phyloP scores from a whole-genome alignment of 176 grass and related monocot genomes.

The Bolboschoenus planiculmis region DNA sequence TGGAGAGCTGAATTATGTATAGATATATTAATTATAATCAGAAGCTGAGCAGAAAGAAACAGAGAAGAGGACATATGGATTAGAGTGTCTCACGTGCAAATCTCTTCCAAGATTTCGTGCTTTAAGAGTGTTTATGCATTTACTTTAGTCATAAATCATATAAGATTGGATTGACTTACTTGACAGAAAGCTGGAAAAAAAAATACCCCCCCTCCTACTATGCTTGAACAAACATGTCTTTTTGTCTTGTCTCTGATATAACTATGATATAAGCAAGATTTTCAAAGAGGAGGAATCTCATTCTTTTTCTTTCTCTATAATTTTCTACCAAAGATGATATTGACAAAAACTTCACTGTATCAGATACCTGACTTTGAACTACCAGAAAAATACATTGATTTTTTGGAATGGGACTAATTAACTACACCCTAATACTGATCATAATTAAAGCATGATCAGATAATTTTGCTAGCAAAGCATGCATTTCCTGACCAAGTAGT shows the following conservation, averaged over 20 bases:
- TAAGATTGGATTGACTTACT: neutral
- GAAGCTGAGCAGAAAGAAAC: neutral
- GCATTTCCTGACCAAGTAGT: neutral
- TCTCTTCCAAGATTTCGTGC: neutral
- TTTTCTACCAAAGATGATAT: neutral
- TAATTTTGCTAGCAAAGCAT: neutral
- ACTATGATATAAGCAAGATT: neutral
- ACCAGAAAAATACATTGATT: neutral
- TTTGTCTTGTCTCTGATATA: neutral
- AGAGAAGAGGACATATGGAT: neutral
- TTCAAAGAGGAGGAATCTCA: neutral
- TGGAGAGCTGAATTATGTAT: neutral
- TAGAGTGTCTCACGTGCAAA: neutral
- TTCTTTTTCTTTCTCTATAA: neutral
- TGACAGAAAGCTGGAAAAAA: neutral
- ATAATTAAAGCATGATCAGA: neutral
- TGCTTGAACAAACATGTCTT: neutral
- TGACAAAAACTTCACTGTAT: neutral
- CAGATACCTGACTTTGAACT: neutral
- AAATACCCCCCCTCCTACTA: neutral
- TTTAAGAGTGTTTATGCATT: neutral
- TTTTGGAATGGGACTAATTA: neutral
- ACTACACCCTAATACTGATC: neutral
- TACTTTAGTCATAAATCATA: neutral
- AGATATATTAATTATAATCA: neutral